Base-by-base conservation (phyloP, 2,329 filamentous ascomycete species). In the Verticillium dahliae region DNA sequence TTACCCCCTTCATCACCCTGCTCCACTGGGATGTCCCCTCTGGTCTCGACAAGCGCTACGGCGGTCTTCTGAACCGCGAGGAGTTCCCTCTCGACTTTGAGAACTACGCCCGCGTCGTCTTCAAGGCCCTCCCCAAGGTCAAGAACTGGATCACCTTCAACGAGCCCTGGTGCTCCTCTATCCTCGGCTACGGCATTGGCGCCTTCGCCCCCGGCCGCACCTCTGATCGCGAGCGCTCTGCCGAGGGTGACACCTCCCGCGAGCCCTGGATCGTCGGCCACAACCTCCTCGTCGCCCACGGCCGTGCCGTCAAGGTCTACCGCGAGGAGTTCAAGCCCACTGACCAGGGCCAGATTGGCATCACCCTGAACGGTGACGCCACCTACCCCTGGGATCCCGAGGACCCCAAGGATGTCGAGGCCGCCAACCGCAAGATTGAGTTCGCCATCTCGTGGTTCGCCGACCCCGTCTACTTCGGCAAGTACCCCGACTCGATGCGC, bases 101-200 rank as follows among this genome's bases (percentile, higher is more conserved):
- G 68, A 79, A 89, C 75, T 96, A 93, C 71, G 89, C 91, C 10
- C 86, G 88, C 64, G 80, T 91, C 56, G 80, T 91, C 69, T 96
- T 92, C 78, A 82, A 88, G 71, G 85, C 87, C 1, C 81, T 96
- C 57, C 84, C 87, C 60, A 89, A 88, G 74, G 91, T 92, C 70
- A 91, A 92, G 79, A 83, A 91, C 76, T 96, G 92, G 92, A 91
- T 93, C 74, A 95, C 91, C 33, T 92, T 94, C 78, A 95, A 95
- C 73, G 91, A 96, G 79, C 92, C 92, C 3, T 95, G 90, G 87
- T 96, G 91, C 76, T 90, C 86, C 65, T 86, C 89, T 59, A 88
- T 95, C 64, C 82, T 95, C 52, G 91, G 91, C 39, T 95, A 94
- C 76, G 90, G 83, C 71, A 85, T 84, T 52, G 92, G 92, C 34